These are phyloP conservation scores for Gracilariopsis chorda DNA, from an alignment of 23 red algal species.

Conservation along the genomic window DNA sequence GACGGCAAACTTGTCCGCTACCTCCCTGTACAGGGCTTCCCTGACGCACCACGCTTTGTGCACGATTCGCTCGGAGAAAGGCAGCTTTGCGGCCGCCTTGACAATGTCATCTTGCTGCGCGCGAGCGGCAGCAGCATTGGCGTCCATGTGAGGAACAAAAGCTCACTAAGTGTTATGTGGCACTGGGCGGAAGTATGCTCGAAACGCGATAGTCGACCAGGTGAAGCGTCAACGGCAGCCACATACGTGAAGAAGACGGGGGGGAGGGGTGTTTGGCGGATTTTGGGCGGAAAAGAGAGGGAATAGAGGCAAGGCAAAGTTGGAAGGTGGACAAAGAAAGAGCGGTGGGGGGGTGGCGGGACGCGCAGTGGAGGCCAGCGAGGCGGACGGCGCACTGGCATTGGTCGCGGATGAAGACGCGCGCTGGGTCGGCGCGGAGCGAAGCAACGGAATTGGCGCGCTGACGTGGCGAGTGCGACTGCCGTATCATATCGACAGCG, in stretches of 20 bases:
- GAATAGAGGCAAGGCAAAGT: not conserved
- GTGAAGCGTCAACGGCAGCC: not conserved
- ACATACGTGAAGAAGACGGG: not conserved
- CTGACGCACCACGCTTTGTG: conserved; percentile 89
- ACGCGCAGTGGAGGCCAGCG: conserved; percentile 18
- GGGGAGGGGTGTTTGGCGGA: not conserved
- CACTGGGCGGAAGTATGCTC: not conserved
- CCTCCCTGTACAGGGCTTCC: conserved; percentile 59
- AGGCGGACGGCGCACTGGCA: not conserved
- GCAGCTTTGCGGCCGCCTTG: conserved; percentile 49
- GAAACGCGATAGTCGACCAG: not conserved
- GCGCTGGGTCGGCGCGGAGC: not conserved
- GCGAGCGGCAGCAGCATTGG: conserved; percentile 13
- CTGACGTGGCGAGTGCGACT: not conserved
- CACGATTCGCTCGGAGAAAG: conserved; percentile 53
- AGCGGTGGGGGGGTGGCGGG: not conserved
- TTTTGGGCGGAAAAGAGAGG: not conserved
- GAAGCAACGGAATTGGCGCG: conserved; percentile 10
- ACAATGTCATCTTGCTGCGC: conserved; percentile 60
- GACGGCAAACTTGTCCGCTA: conserved; percentile 39
- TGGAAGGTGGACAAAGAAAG: not conserved
- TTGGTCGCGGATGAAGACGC: not conserved
- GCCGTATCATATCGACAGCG: not conserved
- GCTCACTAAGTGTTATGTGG: not conserved
- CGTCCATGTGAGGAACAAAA: not conserved